These are phyloP conservation scores for Sextonia rubra DNA, from an alignment of 164 flowering plant species.

Conservation along the genomic window DNA sequence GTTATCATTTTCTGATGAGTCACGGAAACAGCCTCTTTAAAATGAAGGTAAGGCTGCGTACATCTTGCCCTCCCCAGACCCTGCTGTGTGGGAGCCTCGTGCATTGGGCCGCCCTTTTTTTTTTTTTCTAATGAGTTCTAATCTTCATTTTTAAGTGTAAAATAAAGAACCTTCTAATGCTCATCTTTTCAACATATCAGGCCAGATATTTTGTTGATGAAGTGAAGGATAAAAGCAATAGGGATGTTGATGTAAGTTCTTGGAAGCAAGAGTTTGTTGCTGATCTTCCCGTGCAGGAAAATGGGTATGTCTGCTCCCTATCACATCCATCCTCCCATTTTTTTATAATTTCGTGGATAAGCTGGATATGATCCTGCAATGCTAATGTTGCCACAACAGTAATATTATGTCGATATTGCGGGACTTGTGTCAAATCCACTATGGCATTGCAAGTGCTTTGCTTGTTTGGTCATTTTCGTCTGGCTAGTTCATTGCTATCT, in stretches of 20 bases:
- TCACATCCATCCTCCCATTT: neutral
- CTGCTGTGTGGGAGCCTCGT: no score
- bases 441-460: neutral
- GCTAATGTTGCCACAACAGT: neutral
- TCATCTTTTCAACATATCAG: slow-evolving; percentile 34
- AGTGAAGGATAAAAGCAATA: slow-evolving; percentile 79
- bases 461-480: neutral
- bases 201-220: slow-evolving; percentile 78
- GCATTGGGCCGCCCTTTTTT: no score
- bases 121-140: no score
- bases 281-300: slow-evolving; percentile 81
- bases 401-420: neutral
- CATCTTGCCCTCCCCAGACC: no score
- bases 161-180: neutral
- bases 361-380: neutral
- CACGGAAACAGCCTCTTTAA: no score
- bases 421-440: neutral
- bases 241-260: slow-evolving; percentile 59
- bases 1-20: no score
- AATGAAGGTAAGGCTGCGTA: no score
- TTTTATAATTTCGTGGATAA: neutral
- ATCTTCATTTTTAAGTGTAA: no score
- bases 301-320: slow-evolving; percentile 50
- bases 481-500: neutral
- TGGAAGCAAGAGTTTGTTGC: slow-evolving; percentile 73